phyloP scores from a whole-genome alignment of 352 stramenopile genomes.

The Phytophthora aleatoria region DNA sequence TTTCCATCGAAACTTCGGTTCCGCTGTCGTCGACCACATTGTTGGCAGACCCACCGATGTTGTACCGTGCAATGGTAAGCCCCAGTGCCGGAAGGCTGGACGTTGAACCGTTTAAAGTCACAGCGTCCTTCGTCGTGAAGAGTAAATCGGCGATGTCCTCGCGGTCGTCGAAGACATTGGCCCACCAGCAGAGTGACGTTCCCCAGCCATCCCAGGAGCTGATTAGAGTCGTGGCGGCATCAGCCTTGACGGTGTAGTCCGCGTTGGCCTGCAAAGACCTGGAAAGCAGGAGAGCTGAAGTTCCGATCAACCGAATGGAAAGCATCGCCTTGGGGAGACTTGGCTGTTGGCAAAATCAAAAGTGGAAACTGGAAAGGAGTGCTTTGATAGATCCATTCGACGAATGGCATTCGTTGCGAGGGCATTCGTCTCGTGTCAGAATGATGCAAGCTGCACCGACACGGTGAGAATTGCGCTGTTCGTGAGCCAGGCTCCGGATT shows the following conservation, averaged over 20 bases:
- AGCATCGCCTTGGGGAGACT: constrained; percentile 15
- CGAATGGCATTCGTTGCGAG: no score
- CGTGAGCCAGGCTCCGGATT: no score
- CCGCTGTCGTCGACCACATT: no score
- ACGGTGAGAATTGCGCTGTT: no score
- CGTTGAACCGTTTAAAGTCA: constrained; percentile 27
- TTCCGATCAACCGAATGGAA: neutral
- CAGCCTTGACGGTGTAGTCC: constrained; percentile 24
- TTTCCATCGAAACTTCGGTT: no score
- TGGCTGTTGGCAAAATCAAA: neutral
- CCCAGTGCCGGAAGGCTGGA: constrained; percentile 39
- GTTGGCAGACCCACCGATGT: no score
- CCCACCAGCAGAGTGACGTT: constrained; percentile 59
- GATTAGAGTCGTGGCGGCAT: constrained; percentile 24
- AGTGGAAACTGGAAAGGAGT: neutral
- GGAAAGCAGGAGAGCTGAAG: constrained; percentile 2
- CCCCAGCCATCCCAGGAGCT: constrained; percentile 54
- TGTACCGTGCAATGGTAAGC: constrained; percentile 13
- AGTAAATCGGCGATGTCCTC: constrained; percentile 53
- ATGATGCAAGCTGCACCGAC: no score
- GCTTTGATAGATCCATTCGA: no score
- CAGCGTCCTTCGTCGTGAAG: constrained; percentile 45
- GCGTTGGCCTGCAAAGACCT: constrained; percentile 6
- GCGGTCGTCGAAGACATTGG: constrained; percentile 52
- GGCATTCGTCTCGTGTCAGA: no score